Percentiles rank a stretch among this genome's conserved stretches.
phyloP scores from a whole-genome alignment of 257 asterid species.

The Jacaranda copaia region DNA sequence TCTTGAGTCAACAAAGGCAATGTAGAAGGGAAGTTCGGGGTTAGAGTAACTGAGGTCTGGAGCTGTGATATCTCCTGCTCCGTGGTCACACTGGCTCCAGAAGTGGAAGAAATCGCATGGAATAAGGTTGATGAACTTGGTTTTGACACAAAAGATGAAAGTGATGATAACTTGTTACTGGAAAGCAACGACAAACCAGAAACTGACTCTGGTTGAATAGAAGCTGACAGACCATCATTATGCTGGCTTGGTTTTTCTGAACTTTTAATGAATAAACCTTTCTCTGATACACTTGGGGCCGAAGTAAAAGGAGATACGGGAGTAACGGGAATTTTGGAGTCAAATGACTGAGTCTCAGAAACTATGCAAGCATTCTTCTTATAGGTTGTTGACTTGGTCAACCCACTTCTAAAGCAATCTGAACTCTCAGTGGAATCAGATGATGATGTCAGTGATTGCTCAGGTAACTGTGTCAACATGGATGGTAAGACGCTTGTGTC shows the following conservation, averaged over 20 bases:
- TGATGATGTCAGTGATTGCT: slow-evolving; percentile 40
- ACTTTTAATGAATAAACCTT: slow-evolving; percentile 43
- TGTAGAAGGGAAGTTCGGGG: slow-evolving; percentile 43
- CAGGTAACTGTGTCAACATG: slow-evolving; percentile 39
- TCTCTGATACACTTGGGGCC: slow-evolving; percentile 40
- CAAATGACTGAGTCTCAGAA: slow-evolving; percentile 33
- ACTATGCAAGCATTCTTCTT: slow-evolving; percentile 34
- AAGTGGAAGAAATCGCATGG: slow-evolving; percentile 35
- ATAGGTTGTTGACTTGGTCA: slow-evolving; percentile 42
- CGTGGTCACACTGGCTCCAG: slow-evolving; percentile 46
- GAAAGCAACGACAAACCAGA: slow-evolving; percentile 44
- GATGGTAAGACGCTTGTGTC: slow-evolving; percentile 42
- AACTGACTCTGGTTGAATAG: slow-evolving; percentile 43
- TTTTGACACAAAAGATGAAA: slow-evolving; percentile 48
- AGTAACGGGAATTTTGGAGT: slow-evolving; percentile 42
- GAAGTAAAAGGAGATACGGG: slow-evolving; percentile 49
- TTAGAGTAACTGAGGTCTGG: slow-evolving; percentile 44
- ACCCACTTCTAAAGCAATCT: slow-evolving; percentile 41
- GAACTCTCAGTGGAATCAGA: slow-evolving; percentile 38
- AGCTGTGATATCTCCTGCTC: slow-evolving; percentile 48
- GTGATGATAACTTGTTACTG: slow-evolving; percentile 40
- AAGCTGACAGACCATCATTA: slow-evolving; percentile 39
- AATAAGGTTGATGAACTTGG: slow-evolving; percentile 51
- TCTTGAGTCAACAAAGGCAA: slow-evolving; percentile 41
- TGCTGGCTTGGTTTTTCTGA: slow-evolving; percentile 41